Evolutionary conservation across 805 yeast species (phyloP).

Genomic region (Candida pseudoglaebosa): DNA sequence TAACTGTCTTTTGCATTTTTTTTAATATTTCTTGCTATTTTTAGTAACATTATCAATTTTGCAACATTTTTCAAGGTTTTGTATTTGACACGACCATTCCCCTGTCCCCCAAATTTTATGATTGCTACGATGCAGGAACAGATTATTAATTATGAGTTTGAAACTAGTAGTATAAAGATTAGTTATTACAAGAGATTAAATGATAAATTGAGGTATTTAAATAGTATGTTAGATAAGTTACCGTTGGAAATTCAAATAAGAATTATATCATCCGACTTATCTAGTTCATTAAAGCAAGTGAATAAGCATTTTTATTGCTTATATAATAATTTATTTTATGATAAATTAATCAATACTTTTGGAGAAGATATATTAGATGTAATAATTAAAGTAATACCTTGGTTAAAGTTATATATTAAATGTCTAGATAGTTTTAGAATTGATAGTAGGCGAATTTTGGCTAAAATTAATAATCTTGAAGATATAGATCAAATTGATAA

Average conservation of each 20-base stretch:
- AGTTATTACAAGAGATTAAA: no score
- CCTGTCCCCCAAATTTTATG: no score
- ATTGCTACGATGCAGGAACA: no score
- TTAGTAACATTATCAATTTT: no score
- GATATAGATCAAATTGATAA: constrained; percentile 12
- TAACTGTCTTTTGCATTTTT: no score
- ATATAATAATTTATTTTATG: constrained; percentile 47
- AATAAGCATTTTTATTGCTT: constrained; percentile 44
- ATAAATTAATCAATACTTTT: constrained; percentile 31
- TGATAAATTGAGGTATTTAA: background rate
- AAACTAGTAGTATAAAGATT: no score
- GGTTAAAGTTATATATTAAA: constrained; percentile 34
- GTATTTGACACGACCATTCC: no score
- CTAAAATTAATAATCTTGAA: constrained; percentile 23
- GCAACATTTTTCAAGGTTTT: no score
- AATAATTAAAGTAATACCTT: constrained; percentile 31
- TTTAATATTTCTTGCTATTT: no score
- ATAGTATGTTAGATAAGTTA: constrained; percentile 17
- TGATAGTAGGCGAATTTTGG: constrained; percentile 22
- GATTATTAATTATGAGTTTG: no score
- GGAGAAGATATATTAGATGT: constrained; percentile 34
- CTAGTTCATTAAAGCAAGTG: constrained; percentile 28
- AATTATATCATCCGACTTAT: constrained; percentile 29
- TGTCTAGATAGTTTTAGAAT: constrained; percentile 35
- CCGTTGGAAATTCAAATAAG: constrained; percentile 44